Conservation (phyloP, 2,329 filamentous ascomycete species). For the Alternaria consortialis region DNA sequence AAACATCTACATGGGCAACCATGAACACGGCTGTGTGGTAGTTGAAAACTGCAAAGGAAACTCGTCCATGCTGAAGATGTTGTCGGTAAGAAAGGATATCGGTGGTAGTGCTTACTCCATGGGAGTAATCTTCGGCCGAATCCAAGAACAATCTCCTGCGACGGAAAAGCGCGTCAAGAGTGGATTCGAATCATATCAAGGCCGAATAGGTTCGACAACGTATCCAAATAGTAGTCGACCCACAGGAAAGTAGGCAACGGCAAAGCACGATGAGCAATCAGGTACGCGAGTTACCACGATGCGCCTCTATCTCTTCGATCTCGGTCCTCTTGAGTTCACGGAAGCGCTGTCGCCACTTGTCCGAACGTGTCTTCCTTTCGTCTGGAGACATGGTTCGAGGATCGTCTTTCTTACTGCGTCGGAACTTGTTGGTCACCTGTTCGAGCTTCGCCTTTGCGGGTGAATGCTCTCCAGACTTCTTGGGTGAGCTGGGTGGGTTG, state of each 20-base stretch:
- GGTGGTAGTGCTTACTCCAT: neutral
- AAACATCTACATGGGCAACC: neutral
- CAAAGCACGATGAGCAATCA: constrained; percentile 2
- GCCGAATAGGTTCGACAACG: neutral
- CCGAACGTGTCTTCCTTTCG: constrained; percentile 46
- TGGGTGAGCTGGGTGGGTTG: constrained; percentile 42
- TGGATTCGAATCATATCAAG: neutral
- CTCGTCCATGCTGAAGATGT: neutral
- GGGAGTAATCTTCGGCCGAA: neutral
- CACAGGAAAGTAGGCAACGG: constrained; percentile 4
- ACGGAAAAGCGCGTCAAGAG: neutral
- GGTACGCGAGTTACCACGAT: constrained; percentile 24
- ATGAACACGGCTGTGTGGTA: neutral
- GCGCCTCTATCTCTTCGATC: constrained; percentile 37
- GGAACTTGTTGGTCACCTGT: constrained; percentile 57
- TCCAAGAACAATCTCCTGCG: neutral
- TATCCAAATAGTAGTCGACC: neutral
- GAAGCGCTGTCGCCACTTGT: constrained; percentile 51
- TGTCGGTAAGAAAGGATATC: constrained; percentile 1
- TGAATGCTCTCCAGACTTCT: constrained; percentile 50
- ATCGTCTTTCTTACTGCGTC: constrained; percentile 51
- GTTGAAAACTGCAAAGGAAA: neutral
- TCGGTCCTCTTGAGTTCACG: constrained; percentile 43
- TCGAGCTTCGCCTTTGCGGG: constrained; percentile 59
- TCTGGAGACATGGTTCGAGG: constrained; percentile 47